Evolutionary conservation across 768 basidiomycete genomes (phyloP).

Genomic region (Fomitopsis pulvina): DNA sequence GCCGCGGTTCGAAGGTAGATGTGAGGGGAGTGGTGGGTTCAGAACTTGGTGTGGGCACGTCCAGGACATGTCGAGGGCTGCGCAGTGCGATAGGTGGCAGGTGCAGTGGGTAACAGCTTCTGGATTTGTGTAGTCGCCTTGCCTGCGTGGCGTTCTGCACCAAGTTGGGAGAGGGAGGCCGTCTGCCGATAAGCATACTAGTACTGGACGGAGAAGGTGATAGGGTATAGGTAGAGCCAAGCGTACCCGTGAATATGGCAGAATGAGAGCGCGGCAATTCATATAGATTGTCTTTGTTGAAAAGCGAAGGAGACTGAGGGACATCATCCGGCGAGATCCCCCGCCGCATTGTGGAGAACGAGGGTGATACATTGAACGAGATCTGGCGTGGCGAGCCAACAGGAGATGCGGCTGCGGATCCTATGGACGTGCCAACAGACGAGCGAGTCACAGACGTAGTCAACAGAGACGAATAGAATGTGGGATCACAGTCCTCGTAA

Average conservation of each 20-base stretch:
- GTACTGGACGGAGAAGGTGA: conserved; percentile 10
- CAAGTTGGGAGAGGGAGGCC: neutral
- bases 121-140: conserved; percentile 2
- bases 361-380: neutral
- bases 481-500: neutral
- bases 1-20: neutral
- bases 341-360: neutral
- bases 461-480: neutral
- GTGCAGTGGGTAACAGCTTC: neutral
- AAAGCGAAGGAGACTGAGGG: neutral
- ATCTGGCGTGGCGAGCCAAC: neutral
- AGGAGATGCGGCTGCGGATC: conserved; percentile 4
- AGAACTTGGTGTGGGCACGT: neutral
- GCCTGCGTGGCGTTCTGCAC: neutral
- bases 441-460: conserved; percentile 1
- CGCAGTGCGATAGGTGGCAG: neutral
- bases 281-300: neutral
- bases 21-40: neutral
- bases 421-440: neutral
- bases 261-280: conserved; percentile 1
- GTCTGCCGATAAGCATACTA: neutral
- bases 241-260: neutral
- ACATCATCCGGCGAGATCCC: neutral
- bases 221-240: neutral
- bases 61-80: neutral